phyloP scores from a whole-genome alignment of 2,329 filamentous ascomycete genomes.

The Thielaviopsis musarum region DNA sequence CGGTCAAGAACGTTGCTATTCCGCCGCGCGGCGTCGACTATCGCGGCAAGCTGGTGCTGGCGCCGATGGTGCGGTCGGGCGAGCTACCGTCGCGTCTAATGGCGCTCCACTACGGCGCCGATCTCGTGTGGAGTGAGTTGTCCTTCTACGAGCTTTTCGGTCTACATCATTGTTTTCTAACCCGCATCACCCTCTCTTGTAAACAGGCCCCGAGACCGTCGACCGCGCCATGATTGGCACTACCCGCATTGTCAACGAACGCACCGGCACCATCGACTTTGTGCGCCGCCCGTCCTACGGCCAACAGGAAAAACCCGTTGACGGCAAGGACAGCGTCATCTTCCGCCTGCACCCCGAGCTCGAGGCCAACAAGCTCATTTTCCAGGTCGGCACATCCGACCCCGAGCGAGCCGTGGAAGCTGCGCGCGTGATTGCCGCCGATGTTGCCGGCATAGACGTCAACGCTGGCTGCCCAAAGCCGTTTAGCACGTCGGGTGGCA shows the following conservation, averaged over 20 bases:
- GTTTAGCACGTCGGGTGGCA: constrained; percentile 83
- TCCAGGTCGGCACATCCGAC: constrained; percentile 79
- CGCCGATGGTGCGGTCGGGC: constrained; percentile 96
- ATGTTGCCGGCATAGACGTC: constrained; percentile 89
- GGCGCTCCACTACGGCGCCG: constrained; percentile 85
- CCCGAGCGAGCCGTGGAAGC: constrained; percentile 72
- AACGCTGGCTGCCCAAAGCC: constrained; percentile 98
- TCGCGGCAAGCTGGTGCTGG: constrained; percentile 81
- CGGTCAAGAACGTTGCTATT: constrained; percentile 58
- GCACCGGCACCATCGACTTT: constrained; percentile 71
- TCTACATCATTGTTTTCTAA: not conserved
- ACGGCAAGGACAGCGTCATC: constrained; percentile 50
- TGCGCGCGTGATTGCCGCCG: constrained; percentile 64
- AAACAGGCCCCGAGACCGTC: constrained; percentile 72
- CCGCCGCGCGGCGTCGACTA: constrained; percentile 84
- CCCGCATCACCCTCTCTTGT: not conserved
- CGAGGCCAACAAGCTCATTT: constrained; percentile 64
- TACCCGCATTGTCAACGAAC: constrained; percentile 56
- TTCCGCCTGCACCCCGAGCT: constrained; percentile 66
- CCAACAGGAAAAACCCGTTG: constrained; percentile 35
- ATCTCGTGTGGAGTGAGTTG: constrained; percentile 76
- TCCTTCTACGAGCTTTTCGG: no score
- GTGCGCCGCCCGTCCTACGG: constrained; percentile 58
- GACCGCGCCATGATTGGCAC: constrained; percentile 85
- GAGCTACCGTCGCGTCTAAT: constrained; percentile 80